Base-by-base conservation (phyloP, 371 early-diverging fungal species). In the Nematocida ausubeli region DNA sequence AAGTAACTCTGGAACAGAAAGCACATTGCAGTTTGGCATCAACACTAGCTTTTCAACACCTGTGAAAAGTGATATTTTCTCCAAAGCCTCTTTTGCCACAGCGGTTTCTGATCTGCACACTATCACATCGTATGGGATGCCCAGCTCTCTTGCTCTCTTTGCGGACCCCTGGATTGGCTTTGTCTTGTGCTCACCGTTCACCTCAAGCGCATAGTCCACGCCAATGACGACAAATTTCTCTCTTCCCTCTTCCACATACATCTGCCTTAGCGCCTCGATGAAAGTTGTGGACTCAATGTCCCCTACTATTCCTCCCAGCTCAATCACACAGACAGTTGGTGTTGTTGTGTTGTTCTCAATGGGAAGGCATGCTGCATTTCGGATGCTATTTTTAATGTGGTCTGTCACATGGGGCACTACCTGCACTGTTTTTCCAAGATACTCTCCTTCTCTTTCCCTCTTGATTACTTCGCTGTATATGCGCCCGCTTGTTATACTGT, bases 401-500 rank as follows among this genome's bases (percentile, higher is more conserved):
- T 96, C 91, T 32, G 96, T 95, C 66, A 96, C 89, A 85, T 96
- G 96, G 28, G 97, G 96, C 12, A 96, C 95, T 0, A 96, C 93
- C 85, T 97, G 95, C 32, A 97, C 95, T 3, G 96, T 96, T 88
- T 96, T 95, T 78, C 97, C 98, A 34, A 96, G 88, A 85, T 95
- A 96, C 81, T 93, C 94, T 66, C 98, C 96, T 71, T 89, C 88
- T 66, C 95, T 90, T 87, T 88, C 94, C 81, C 89, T 89, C 84
- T 94, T 92, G 83, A 98, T 96, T 42, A 96, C 92, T 82, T 91
- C 89, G 54, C 90, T 88, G 88, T 95, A 94, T 81, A 96, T 92
- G 85, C 97, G 95, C 83, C 98, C 99, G 39, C 96, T 93, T 22
- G 97, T 96, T 82, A 99, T 94, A 85, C 93, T 93, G 90, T 96